Base-by-base conservation (phyloP, 257 asterid species). In the Buddleja alternifolia region DNA sequence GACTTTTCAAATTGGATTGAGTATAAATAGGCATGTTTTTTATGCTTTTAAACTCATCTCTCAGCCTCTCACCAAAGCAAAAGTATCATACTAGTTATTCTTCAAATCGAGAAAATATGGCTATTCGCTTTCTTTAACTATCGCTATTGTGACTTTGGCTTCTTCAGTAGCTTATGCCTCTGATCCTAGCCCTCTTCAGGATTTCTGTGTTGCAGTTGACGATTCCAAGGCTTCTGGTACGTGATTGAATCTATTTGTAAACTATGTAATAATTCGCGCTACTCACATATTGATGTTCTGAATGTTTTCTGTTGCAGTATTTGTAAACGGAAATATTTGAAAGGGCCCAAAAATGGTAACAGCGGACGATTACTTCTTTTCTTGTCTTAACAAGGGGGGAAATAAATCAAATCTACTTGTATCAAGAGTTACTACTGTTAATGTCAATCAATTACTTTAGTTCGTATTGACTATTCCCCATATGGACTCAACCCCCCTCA, bases 141-240 rank as follows among this genome's bases (percentile, higher is more conserved):
- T 63, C 9, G 45, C 40, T 25, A 7, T 64, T 15, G 59, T 36
- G 32, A 12, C 17, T 67, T 53, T 53, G 54, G 54, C 54, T 3
- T 44, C 68, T 29, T 29, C 34, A 29, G 3, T 44, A 0, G 52
- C 21, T 3, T 6, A 44, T 32, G 83, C 83, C 8, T 60, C 73
- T 0, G 83, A 78, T 62, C 70, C 66, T 2, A 57, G 73, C 69
- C 78, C 80, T 55, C 60, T 78, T 25, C 80, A 78, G 34, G 77
- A 77, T 65, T 77, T 77, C 45, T 77, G 81, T 12, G 77, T 76
- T 51, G 81, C 73, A 4, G 77, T 76, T 39, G 55, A 62, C n/a
- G 81, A 76, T 23, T 16, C 70, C 15, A 3, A 32, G 3, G 70
- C 76, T n/a, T 42, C 73, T 1, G 66, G 74, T 70, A 46, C 2